These are phyloP conservation scores for Persicaria maculosa DNA, from an alignment of 148 eudicot species.

Conservation along the genomic window DNA sequence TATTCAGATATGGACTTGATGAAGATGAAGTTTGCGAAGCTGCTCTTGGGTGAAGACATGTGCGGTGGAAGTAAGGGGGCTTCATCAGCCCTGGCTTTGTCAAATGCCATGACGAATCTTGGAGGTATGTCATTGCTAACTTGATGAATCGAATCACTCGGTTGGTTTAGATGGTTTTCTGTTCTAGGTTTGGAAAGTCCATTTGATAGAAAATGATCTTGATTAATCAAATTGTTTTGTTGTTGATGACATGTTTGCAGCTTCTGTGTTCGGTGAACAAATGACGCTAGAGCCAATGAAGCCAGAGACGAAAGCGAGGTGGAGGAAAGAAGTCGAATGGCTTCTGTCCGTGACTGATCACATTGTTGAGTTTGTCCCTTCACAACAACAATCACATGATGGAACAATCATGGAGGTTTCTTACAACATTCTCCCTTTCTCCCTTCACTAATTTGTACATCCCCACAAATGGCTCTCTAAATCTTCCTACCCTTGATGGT, in stretches of 20 bases:
- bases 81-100: constrained; percentile 27
- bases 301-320: constrained; percentile 40
- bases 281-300: constrained; percentile 52
- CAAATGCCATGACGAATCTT: constrained; percentile 30
- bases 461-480: neutral
- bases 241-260: constrained; percentile 7
- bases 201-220: neutral
- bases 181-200: too few species aligned
- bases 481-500: neutral
- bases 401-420: constrained; percentile 45
- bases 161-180: too few species aligned
- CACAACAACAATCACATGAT: constrained; percentile 40
- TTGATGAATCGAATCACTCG: neutral
- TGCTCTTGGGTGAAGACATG: constrained; percentile 33
- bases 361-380: constrained; percentile 54
- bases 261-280: constrained; percentile 54
- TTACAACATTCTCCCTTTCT: neutral
- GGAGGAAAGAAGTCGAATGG: constrained; percentile 65
- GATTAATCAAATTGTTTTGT: neutral
- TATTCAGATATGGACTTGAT: constrained; percentile 21
- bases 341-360: constrained; percentile 57
- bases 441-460: neutral
- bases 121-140: constrained; percentile 18
- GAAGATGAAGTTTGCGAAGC: constrained; percentile 26
- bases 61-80: constrained; percentile 32